Percentiles rank a stretch among this genome's conserved stretches.
Conservation (phyloP, 1,284 basidiomycete species). For the Phenoliferia sp. region DNA sequence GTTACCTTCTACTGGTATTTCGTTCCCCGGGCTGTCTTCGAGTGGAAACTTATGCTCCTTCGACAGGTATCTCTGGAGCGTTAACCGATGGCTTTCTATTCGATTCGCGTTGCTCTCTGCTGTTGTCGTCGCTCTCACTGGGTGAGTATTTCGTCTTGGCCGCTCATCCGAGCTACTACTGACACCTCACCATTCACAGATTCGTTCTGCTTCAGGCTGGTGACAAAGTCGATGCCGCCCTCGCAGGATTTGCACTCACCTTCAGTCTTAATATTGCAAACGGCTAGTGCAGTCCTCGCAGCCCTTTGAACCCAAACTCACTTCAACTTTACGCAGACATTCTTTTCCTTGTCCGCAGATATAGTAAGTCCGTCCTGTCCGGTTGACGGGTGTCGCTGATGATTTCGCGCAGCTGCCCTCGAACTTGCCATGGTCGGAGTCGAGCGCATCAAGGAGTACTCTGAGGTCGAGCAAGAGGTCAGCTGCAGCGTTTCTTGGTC, state of each 20-base stretch:
- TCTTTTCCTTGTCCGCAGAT: conserved; percentile 43
- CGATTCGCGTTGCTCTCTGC: conserved; percentile 34
- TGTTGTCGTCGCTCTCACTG: conserved; percentile 28
- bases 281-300: neutral
- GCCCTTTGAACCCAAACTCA: neutral
- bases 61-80: conserved; percentile 40
- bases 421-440: conserved; percentile 93
- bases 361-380: conserved; percentile 28
- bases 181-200: conserved; percentile 33
- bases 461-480: conserved; percentile 54
- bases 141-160: neutral
- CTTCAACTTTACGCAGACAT: conserved; percentile 30
- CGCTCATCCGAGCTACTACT: neutral
- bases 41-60: neutral
- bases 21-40: conserved; percentile 6
- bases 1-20: conserved; percentile 30
- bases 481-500: neutral
- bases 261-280: conserved; percentile 43
- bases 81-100: conserved; percentile 45
- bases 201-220: conserved; percentile 52
- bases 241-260: conserved; percentile 51
- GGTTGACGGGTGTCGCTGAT: conserved; percentile 51
- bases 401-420: conserved; percentile 58
- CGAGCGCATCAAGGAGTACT: conserved; percentile 86
- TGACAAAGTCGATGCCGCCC: conserved; percentile 40